Evolutionary conservation across 768 basidiomycete genomes (phyloP), one percentile per base, ranked within the genome.

Genomic region (Boletus patriciae): DNA sequence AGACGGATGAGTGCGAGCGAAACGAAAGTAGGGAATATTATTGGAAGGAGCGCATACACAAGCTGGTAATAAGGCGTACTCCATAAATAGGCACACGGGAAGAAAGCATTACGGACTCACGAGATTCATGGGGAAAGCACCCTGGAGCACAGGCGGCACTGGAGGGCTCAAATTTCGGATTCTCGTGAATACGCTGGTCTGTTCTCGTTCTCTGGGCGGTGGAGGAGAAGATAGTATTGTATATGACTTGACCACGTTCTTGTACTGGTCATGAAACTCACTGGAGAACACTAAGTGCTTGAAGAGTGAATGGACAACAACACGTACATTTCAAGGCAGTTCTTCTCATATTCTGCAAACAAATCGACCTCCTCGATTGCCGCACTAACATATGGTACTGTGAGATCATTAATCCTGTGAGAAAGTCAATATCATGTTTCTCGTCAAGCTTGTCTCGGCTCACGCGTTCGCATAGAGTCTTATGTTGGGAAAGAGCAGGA

Each of bases 381-480:
- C 8, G 89, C 83, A 1, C 90, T 92, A 16, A 88, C 74, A 65
- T 89, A 95, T 1, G 94, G 90, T 3, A 96, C 93, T 1, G 92
- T 92, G 3, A 75, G 54, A 63, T 95, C 93, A 62, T 87, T 85
- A 16, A 91, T 70, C 3, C 86, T 88, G 57, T 19, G 29, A 36
- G 25, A 40, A 43, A 7, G 50, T 59, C 19, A 59, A n/a, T 6
- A n/a, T 44, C 23, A 46, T 23, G 11, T 33, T 38, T 21, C 23
- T 33, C 29, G 11, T 38, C 29, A 33, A 43, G 12, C 10, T 37
- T n/a, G 19, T 44, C 29, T 47, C 16, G 33, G 19, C 86, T 63
- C 58, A 88, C 83, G 86, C 80, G 72, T 94, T 95, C 3, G 91
- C 94, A 59, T 90, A 95, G 49, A 95, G 82, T 49, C 83, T 76